A percentile compares a stretch with the other conserved stretches of the same genome.
These are phyloP conservation scores for Prunus padus DNA, from an alignment of 306 rosid species.

Conservation along the genomic window DNA sequence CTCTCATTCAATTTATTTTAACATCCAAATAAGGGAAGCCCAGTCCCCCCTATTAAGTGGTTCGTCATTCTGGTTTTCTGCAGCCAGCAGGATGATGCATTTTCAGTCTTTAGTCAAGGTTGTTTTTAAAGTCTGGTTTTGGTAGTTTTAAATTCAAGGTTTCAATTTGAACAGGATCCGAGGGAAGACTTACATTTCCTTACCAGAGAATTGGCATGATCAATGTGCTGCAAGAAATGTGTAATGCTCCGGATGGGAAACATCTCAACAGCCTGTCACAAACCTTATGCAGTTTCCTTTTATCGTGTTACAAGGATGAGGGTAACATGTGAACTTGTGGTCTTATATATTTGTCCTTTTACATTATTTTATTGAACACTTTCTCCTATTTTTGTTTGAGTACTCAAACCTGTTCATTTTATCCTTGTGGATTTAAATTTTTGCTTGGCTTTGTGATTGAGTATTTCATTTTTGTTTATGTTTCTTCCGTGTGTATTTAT, in stretches of 20 bases:
- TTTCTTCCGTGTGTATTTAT: constrained; percentile 16
- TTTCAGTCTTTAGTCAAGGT: constrained; percentile 14
- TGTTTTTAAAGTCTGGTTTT: constrained; percentile 20
- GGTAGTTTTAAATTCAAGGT: constrained; percentile 13
- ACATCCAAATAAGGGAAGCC: not conserved
- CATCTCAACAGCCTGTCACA: constrained; percentile 50
- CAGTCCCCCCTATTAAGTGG: not conserved
- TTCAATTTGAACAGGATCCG: constrained; percentile 61
- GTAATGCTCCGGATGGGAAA: constrained; percentile 80
- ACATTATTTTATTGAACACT: not conserved
- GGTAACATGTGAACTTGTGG: constrained; percentile 40
- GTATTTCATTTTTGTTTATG: not conserved
- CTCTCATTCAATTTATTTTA: not conserved
- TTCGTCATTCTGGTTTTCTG: constrained; percentile 20
- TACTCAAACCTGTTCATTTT: not conserved
- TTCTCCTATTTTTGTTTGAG: not conserved
- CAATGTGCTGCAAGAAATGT: constrained; percentile 71
- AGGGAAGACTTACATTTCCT: constrained; percentile 94
- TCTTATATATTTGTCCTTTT: not conserved
- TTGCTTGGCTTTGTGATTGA: not conserved
- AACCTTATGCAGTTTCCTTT: constrained; percentile 66
- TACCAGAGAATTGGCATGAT: constrained; percentile 95
- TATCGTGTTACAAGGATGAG: constrained; percentile 79
- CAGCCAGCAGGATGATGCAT: not conserved
- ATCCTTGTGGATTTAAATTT: constrained; percentile 1